phyloP scores from a whole-genome alignment of 192 early-diverging fungal species.

The Gamsiella multidivaricata region DNA sequence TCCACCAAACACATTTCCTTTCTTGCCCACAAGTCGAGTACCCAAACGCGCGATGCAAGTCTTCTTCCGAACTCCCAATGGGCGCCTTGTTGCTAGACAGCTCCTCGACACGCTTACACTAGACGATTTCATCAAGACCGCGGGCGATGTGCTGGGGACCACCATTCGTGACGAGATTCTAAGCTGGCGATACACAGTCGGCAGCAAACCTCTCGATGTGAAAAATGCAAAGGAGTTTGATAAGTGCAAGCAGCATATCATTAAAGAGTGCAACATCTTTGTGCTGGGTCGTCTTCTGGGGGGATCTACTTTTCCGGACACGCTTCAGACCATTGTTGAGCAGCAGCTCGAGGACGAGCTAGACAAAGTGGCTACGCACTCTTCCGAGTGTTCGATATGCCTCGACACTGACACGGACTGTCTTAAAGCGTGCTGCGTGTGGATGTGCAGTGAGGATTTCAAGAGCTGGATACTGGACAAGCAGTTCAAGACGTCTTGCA shows the following conservation, averaged over 20 bases:
- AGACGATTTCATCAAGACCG: slow-evolving; percentile 10
- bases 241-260: neutral
- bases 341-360: slow-evolving; percentile 23
- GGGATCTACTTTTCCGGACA: slow-evolving; percentile 5
- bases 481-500: slow-evolving; percentile 31
- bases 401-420: slow-evolving; percentile 21
- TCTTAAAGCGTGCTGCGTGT: slow-evolving; percentile 17
- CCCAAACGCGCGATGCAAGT: slow-evolving; percentile 7
- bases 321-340: slow-evolving; percentile 28
- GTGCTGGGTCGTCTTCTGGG: slow-evolving; percentile 30
- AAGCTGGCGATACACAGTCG: slow-evolving; percentile 13
- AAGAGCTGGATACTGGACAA: slow-evolving; percentile 24
- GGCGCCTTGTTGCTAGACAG: neutral
- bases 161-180: slow-evolving; percentile 9
- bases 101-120: slow-evolving; percentile 9
- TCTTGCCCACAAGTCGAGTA: neutral
- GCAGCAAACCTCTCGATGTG: slow-evolving; percentile 19
- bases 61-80: slow-evolving; percentile 15
- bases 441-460: slow-evolving; percentile 31
- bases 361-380: neutral
- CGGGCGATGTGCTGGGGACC: slow-evolving; percentile 1
- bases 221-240: slow-evolving; percentile 10
- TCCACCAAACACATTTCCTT: neutral
- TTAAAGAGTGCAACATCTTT: slow-evolving; percentile 25
- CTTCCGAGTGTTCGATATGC: slow-evolving; percentile 22